A percentile compares a stretch with the other conserved stretches of the same genome.
Evolutionary conservation across 2,329 filamentous ascomycete genomes (phyloP).

Genomic region (Teratosphaeria epicoccoides): DNA sequence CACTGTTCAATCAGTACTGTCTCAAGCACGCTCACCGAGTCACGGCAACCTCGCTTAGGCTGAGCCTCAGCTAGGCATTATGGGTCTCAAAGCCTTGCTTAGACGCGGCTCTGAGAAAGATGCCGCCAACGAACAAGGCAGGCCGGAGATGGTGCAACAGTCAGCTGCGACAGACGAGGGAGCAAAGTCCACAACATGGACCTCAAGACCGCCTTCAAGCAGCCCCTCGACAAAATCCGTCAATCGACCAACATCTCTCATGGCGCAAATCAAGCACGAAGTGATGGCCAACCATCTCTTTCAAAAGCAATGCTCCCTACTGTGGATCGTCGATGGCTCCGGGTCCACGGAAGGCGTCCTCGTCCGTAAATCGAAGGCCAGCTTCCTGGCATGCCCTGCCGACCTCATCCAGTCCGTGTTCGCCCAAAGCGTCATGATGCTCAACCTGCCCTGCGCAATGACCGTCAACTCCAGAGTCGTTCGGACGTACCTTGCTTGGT

Average conservation of each 20-base stretch:
- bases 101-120: slow-evolving; percentile 40
- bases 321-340: slow-evolving; percentile 62
- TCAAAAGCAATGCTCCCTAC: slow-evolving; percentile 63
- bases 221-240: slow-evolving; percentile 8
- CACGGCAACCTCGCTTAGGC: not conserved
- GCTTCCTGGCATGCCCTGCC: slow-evolving; percentile 64
- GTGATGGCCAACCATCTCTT: slow-evolving; percentile 78
- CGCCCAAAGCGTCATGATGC: slow-evolving; percentile 52
- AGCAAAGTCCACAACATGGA: slow-evolving; percentile 18
- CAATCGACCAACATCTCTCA: slow-evolving; percentile 4
- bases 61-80: slow-evolving; percentile 24
- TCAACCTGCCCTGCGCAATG: slow-evolving; percentile 72
- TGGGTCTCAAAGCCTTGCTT: slow-evolving; percentile 56
- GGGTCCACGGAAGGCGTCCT: slow-evolving; percentile 63
- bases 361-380: slow-evolving; percentile 54
- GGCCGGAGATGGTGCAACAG: slow-evolving; percentile 18
- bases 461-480: slow-evolving; percentile 72
- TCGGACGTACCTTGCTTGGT: slow-evolving; percentile 65
- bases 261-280: slow-evolving; percentile 34
- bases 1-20: no score
- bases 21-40: not conserved
- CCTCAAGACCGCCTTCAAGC: slow-evolving; percentile 38
- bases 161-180: slow-evolving; percentile 4
- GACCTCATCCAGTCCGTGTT: slow-evolving; percentile 53
- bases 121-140: slow-evolving; percentile 8